Evolutionary conservation across 2,329 filamentous ascomycete genomes (phyloP), one percentile per base, ranked within the genome.

Genomic region (Dothideomycetes sp.): DNA sequence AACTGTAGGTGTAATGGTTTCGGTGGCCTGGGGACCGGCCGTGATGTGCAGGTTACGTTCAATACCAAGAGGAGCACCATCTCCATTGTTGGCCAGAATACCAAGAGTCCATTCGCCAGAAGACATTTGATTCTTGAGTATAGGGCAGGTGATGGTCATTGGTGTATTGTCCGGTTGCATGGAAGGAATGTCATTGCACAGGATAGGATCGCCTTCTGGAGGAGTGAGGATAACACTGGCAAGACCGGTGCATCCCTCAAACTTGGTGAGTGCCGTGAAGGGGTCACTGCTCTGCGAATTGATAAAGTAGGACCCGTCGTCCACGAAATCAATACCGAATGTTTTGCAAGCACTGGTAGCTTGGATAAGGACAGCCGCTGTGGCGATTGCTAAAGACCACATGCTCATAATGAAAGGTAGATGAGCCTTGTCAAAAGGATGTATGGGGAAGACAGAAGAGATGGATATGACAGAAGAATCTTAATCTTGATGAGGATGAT

Each of bases 231-330:
- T 47, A 13, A 66, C 60, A 36, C 65, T 56, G 15, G 64, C 57
- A 33, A 55, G 47, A 35, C 62, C 63, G 18, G 53, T 48, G 49
- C 66, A 69, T 22, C 64, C 63, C 33, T 58, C 49, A 45, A 68
- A 69, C 31, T 65, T 60, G 3, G 62, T 62, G 4, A 66, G 59
- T 12, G 60, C 60, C 15, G 63, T 65, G 46, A 69, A 69, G 5
- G 50, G 49, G 3, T 65, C 63, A 3, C 49, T 53, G 1, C 61
- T 64, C 9, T 55, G 49, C 4, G 56, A 56, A 48, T 69, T 66
- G 49, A 68, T 66, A 49, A 68, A 69, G 51, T 68, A 69, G 12
- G 52, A 48, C 1, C 57, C 57, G 18, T 61, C 64, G 45, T 64
- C 56, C 32, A 64, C 51, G 39, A 65, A 69, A 47, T 69, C 66